Conservation (phyloP, 192 early-diverging fungal genomes). For the Coemansia sp. region DNA sequence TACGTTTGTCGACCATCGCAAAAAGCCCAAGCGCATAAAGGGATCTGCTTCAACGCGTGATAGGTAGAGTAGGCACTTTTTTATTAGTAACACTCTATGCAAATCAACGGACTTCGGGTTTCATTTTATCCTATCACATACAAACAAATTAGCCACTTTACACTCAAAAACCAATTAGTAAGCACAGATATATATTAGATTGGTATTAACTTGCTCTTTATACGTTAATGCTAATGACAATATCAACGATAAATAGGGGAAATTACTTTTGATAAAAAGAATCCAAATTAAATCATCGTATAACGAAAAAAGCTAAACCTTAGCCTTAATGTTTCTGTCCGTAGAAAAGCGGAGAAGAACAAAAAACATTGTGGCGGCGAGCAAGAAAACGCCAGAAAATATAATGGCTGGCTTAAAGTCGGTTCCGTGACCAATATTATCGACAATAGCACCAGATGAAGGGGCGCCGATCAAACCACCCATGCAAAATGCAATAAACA, state of each 20-base stretch:
- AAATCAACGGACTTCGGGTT: not conserved
- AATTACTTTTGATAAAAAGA: too few species aligned
- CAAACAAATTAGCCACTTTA: too few species aligned
- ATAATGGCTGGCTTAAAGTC: constrained; percentile 43
- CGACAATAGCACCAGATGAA: constrained; percentile 57
- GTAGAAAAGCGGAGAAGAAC: constrained; percentile 11
- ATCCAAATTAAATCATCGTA: too few species aligned
- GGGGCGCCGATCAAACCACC: constrained; percentile 58
- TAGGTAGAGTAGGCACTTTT: not conserved
- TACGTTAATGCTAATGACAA: too few species aligned
- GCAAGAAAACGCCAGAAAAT: constrained; percentile 50
- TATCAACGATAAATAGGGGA: too few species aligned
- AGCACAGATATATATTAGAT: too few species aligned
- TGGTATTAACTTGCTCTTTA: too few species aligned
- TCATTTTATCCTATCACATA: too few species aligned
- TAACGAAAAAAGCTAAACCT: too few species aligned
- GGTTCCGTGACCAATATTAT: constrained; percentile 43
- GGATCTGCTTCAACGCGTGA: not conserved
- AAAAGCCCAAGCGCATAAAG: not conserved
- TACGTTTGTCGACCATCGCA: not conserved
- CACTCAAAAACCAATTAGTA: too few species aligned
- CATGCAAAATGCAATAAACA: constrained; percentile 55
- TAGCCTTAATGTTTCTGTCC: not conserved
- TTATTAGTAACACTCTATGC: not conserved
- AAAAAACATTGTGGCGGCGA: constrained; percentile 27